A percentile compares a stretch with the other conserved stretches of the same genome.
Evolutionary conservation across 2,329 filamentous ascomycete species (phyloP).

Genomic region (Claviceps pazoutovae): DNA sequence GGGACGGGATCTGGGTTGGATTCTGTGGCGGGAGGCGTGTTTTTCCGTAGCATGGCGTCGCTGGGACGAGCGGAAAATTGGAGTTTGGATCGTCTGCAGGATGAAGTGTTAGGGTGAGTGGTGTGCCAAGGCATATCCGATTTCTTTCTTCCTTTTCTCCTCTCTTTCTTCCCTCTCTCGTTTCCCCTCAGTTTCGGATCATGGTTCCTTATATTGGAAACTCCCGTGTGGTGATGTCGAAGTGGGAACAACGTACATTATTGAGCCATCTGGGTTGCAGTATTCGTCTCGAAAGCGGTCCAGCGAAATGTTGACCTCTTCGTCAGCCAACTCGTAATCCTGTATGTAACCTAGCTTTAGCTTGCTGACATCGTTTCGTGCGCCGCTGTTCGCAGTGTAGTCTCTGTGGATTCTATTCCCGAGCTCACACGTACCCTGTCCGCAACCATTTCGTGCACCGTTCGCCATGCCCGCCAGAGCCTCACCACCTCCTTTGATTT

Average conservation of each 20-base stretch:
- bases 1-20: slow-evolving; percentile 55
- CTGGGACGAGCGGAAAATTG: slow-evolving; percentile 79
- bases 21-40: slow-evolving; percentile 57
- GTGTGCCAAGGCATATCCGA: too few relatives aligned
- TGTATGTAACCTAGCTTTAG: slow-evolving; percentile 21
- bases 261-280: slow-evolving; percentile 55
- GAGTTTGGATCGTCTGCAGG: slow-evolving; percentile 60
- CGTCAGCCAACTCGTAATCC: slow-evolving; percentile 87
- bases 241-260: slow-evolving; percentile 47
- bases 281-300: slow-evolving; percentile 67
- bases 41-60: slow-evolving; percentile 70
- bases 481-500: slow-evolving; percentile 44
- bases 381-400: background rate
- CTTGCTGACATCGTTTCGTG: background rate
- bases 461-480: slow-evolving; percentile 89
- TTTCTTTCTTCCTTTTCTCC: background rate
- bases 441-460: slow-evolving; percentile 85
- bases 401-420: background rate
- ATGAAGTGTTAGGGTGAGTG: background rate
- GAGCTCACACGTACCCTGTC: slow-evolving; percentile 54
- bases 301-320: slow-evolving; percentile 76
- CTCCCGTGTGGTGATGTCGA: background rate
- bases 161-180: background rate
- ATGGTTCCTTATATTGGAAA: too few relatives aligned
- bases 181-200: background rate